Conservation (phyloP, 441 rosid species). For the Eruca vesicaria region DNA sequence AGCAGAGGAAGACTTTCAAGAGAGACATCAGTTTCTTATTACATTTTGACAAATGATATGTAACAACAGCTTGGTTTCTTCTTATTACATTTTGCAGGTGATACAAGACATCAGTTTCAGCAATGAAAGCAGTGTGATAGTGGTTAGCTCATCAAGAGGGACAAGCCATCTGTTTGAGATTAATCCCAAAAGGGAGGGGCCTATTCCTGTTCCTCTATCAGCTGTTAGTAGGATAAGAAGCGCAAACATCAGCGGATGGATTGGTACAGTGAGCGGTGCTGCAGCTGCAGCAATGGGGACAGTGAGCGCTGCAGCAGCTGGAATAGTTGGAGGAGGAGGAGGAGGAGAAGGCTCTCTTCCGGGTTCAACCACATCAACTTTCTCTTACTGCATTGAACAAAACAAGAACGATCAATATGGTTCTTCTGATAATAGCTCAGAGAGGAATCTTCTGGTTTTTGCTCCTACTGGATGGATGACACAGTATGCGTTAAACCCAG, state of each 20-base stretch:
- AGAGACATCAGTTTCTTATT: neutral
- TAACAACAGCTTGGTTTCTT: no score
- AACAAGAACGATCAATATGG: constrained; percentile 49
- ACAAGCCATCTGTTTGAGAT: constrained; percentile 92
- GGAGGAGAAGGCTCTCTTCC: constrained; percentile 43
- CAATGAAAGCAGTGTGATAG: constrained; percentile 79
- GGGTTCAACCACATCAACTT: constrained; percentile 75
- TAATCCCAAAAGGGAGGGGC: constrained; percentile 59
- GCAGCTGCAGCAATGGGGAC: constrained; percentile 78
- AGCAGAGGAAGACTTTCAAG: neutral
- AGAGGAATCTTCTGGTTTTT: constrained; percentile 74
- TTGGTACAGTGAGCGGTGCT: constrained; percentile 70
- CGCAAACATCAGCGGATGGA: constrained; percentile 70
- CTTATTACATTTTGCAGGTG: constrained; percentile 73
- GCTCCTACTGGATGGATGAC: constrained; percentile 78
- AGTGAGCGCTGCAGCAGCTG: constrained; percentile 77
- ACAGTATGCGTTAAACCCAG: constrained; percentile 54
- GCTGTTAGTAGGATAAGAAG: constrained; percentile 79
- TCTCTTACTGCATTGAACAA: constrained; percentile 30
- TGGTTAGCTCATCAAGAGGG: constrained; percentile 92
- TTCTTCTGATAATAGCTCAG: constrained; percentile 34
- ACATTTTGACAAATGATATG: no score
- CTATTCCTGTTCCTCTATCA: constrained; percentile 62
- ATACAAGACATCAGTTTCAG: constrained; percentile 93
- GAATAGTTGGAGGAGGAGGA: constrained; percentile 39